phyloP scores from a whole-genome alignment of 139 green algal genomes.

The Coccomyxa sp. region DNA sequence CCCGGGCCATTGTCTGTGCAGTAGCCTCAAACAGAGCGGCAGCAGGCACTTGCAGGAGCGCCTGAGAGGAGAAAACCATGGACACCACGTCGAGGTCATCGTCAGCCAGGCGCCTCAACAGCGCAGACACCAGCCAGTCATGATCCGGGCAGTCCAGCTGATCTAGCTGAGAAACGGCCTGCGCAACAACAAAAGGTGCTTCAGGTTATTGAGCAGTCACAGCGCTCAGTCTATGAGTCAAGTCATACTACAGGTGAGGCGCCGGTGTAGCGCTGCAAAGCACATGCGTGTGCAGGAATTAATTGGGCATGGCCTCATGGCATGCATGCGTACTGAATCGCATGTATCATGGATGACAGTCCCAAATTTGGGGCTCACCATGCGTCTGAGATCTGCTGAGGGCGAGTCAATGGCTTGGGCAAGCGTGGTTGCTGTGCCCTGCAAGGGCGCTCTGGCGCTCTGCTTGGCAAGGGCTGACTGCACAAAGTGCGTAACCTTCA shows the following conservation, averaged over 20 bases:
- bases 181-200: background rate
- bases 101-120: constrained; percentile 34
- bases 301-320: no score
- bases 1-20: background rate
- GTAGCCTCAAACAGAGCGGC: constrained; percentile 13
- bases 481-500: background rate
- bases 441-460: constrained; percentile 15
- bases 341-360: background rate
- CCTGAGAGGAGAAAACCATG: constrained; percentile 6
- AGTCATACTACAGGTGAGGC: no score
- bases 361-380: constrained; percentile 2
- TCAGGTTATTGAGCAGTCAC: no score
- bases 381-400: constrained; percentile 9
- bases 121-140: background rate
- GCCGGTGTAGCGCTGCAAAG: no score
- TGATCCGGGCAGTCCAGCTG: background rate
- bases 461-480: background rate
- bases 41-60: constrained; percentile 10
- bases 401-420: constrained; percentile 24
- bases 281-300: no score
- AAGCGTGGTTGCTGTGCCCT: constrained; percentile 22
- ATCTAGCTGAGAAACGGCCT: background rate
- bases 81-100: constrained; percentile 30
- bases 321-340: no score
- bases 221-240: no score